Base-by-base conservation (phyloP, 106 monocot species). In the Ottelia alismoides region DNA sequence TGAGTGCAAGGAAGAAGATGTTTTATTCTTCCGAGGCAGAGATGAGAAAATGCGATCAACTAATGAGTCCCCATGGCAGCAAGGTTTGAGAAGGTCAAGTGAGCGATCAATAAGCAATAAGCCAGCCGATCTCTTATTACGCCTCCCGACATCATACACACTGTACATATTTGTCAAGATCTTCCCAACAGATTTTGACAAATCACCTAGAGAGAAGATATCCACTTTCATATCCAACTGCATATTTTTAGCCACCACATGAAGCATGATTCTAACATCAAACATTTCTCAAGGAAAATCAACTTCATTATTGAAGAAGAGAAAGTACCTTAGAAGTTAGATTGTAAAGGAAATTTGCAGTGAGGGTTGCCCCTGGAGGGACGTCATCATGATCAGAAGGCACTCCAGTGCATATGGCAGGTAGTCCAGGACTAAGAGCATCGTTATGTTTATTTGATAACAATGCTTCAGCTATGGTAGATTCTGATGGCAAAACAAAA, bases 191-290 rank as follows among this genome's bases (percentile, higher is more conserved):
- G 48, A 57, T 67, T 74, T 90, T 47, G 98, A 90, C 28, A 82
- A 68, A 63, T 79, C 90, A 31, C 98, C 98, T 30, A 98, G 53
- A 47, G 98, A 98, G 65, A 90, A 98, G 66, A 90, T 86, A 64
- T 98, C 98, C 64, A 98, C 45, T 79, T 90, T 98, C 60, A 98
- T 53, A 73, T 98, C 98, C 85, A 98, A 74, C 96, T 98, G 22
- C 49, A 66, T 18, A 68, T 35, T 65, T 74, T 29, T 30, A 5
- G 40, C 6, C 16, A 7, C 16, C 16, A 16, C 6, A 43, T 6
- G n/a, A n/a, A 43, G 16, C 40, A n/a, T n/a, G n/a, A n/a, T n/a
- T n/a, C n/a, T 43, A 43, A 6, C 40, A 43, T 43, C 16, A 43
- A 16, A 16, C 10, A 43, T 43, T 43, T 43, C n/a, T 43, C 6